A percentile compares a stretch with the other conserved stretches of the same genome.
phyloP scores from a whole-genome alignment of 176 grass and related monocot genomes.

The Aegilops sharonensis region DNA sequence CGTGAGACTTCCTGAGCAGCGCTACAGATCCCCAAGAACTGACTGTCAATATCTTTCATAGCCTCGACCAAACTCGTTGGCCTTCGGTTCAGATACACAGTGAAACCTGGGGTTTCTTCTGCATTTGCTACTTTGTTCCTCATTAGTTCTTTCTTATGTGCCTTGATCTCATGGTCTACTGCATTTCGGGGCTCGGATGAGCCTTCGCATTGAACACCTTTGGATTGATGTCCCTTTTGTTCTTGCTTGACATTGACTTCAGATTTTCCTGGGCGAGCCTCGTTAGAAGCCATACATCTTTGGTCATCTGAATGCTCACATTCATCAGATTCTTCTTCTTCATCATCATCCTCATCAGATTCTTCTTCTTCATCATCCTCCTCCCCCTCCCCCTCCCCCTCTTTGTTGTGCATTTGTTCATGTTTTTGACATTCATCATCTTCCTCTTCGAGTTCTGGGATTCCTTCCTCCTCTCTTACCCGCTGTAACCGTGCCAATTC shows the following conservation, averaged over 20 bases:
- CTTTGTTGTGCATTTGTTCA: slow-evolving; percentile 41
- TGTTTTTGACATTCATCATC: slow-evolving; percentile 50
- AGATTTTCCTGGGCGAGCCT: slow-evolving; percentile 28
- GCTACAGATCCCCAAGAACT: slow-evolving; percentile 75
- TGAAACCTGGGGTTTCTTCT: slow-evolving; percentile 91
- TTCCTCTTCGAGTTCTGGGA: slow-evolving; percentile 97
- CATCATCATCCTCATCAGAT: background rate
- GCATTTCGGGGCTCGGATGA: slow-evolving; percentile 43
- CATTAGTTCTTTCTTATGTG: slow-evolving; percentile 63
- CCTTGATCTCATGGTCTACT: slow-evolving; percentile 55
- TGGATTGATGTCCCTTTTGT: slow-evolving; percentile 56
- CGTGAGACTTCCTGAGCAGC: slow-evolving; percentile 81
- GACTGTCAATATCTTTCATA: slow-evolving; percentile 78
- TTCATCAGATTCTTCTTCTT: slow-evolving; percentile 16
- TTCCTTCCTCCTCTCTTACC: slow-evolving; percentile 96
- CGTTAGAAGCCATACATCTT: slow-evolving; percentile 32
- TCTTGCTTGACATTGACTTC: slow-evolving; percentile 48
- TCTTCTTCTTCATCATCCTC: slow-evolving; percentile 32
- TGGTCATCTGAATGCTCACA: slow-evolving; percentile 42
- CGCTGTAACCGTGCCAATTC: slow-evolving; percentile 71
- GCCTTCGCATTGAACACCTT: slow-evolving; percentile 50
- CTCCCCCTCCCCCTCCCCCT: slow-evolving; percentile 34
- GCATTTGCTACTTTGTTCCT: slow-evolving; percentile 62
- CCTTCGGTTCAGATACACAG: slow-evolving; percentile 78
- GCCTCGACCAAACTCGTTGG: slow-evolving; percentile 69